Evolutionary conservation across 2,329 filamentous ascomycete species (phyloP).

Genomic region (Alternaria infectoria): DNA sequence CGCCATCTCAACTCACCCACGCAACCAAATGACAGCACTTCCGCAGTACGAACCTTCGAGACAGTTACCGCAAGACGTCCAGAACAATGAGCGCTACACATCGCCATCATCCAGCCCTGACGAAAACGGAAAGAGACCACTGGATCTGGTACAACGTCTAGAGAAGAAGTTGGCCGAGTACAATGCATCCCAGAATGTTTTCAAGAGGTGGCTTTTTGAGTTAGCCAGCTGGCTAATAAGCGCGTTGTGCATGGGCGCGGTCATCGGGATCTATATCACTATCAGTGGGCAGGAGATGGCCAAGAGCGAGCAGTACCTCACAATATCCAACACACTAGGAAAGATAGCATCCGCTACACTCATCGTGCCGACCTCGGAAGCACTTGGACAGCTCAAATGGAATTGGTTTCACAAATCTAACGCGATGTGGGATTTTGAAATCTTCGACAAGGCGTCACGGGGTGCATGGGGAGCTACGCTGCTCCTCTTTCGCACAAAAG

Average conservation of each 20-base stretch:
- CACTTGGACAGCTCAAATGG: conserved; percentile 38
- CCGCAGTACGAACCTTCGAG: too few species aligned
- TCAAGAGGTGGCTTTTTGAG: conserved; percentile 39
- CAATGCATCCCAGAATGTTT: conserved; percentile 23
- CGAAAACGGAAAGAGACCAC: not conserved
- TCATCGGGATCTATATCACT: conserved; percentile 10
- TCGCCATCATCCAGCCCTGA: too few species aligned
- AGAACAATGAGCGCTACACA: too few species aligned
- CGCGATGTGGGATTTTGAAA: conserved; percentile 39
- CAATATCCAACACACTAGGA: conserved; percentile 4
- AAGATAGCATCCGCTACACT: conserved; percentile 29
- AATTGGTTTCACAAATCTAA: conserved; percentile 25
- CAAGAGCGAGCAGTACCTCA: conserved; percentile 4
- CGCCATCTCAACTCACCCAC: too few species aligned
- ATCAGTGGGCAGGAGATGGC: not conserved
- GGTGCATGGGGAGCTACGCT: conserved; percentile 18
- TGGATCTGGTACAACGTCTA: conserved; percentile 26
- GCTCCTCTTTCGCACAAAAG: conserved; percentile 21
- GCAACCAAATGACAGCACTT: too few species aligned
- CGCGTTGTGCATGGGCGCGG: conserved; percentile 13
- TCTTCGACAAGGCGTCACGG: conserved; percentile 33
- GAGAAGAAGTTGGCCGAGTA: conserved; percentile 30
- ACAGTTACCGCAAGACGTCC: too few species aligned
- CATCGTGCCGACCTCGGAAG: conserved; percentile 30
- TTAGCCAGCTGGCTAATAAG: conserved; percentile 21